A percentile compares a stretch with the other conserved stretches of the same genome.
phyloP scores from a whole-genome alignment of 371 early-diverging fungal genomes.

The Rhizopus delemar region DNA sequence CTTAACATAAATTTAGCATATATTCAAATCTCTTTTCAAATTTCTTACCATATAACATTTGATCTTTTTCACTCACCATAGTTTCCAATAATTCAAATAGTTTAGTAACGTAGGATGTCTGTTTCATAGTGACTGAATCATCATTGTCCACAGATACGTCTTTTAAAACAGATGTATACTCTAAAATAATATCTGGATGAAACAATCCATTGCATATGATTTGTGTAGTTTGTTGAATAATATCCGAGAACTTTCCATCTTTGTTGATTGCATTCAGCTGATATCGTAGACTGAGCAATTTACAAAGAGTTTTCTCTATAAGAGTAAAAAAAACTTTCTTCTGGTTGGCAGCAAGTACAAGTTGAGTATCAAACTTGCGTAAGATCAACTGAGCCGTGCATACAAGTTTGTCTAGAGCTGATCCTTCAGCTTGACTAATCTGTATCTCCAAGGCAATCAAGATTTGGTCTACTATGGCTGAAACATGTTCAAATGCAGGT shows the following conservation, averaged over 20 bases:
- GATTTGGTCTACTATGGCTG: slow-evolving; percentile 30
- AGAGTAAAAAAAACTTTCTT: slow-evolving; percentile 43
- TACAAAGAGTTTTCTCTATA: slow-evolving; percentile 29
- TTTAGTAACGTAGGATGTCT: slow-evolving; percentile 35
- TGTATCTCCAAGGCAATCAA: slow-evolving; percentile 21
- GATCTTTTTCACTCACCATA: slow-evolving; percentile 18
- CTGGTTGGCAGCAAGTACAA: slow-evolving; percentile 40
- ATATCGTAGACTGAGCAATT: slow-evolving; percentile 27
- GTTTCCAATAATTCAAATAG: slow-evolving; percentile 40
- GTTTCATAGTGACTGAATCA: slow-evolving; percentile 6
- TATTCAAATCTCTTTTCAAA: neutral
- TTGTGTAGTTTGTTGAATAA: slow-evolving; percentile 20
- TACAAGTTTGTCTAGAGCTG: slow-evolving; percentile 14
- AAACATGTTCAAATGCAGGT: slow-evolving; percentile 44
- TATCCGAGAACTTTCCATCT: neutral
- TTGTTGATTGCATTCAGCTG: slow-evolving; percentile 11
- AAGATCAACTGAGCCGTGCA: slow-evolving; percentile 21
- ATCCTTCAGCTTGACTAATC: slow-evolving; percentile 1
- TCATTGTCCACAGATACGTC: slow-evolving; percentile 10
- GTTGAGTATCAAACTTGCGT: slow-evolving; percentile 29
- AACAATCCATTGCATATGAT: slow-evolving; percentile 37
- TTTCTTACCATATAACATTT: slow-evolving; percentile 33
- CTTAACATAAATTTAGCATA: slow-evolving; percentile 10
- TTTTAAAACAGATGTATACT: slow-evolving; percentile 42
- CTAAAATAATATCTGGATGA: slow-evolving; percentile 45